Percentiles rank a stretch among this genome's conserved stretches.
Evolutionary conservation across 371 early-diverging fungal genomes (phyloP).

Genomic region (Mortierella sp.): DNA sequence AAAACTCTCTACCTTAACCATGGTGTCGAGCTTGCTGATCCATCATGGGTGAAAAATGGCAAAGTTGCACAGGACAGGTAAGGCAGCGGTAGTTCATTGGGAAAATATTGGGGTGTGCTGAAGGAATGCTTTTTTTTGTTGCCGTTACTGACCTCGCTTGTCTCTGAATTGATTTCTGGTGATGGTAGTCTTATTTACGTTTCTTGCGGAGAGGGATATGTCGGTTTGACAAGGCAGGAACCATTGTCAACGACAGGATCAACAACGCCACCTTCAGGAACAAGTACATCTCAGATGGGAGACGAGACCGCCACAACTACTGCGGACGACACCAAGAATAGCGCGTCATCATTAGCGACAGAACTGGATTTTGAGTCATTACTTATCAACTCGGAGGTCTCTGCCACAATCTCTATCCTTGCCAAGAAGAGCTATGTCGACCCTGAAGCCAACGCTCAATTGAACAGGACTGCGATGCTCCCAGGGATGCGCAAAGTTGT

Average conservation of each 20-base stretch:
- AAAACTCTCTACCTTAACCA: slow-evolving; percentile 47
- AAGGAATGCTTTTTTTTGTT: not conserved
- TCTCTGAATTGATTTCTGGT: not conserved
- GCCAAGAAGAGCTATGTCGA: slow-evolving; percentile 60
- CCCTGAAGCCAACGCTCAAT: slow-evolving; percentile 59
- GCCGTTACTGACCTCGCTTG: not conserved
- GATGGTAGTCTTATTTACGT: slow-evolving; percentile 39
- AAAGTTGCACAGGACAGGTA: slow-evolving; percentile 55
- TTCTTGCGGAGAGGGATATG: slow-evolving; percentile 49
- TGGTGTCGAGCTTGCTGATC: slow-evolving; percentile 46
- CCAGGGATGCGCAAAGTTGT: slow-evolving; percentile 59
- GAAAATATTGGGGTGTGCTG: no score
- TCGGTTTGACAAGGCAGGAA: slow-evolving; percentile 32
- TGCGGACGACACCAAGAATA: not conserved
- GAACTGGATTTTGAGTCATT: slow-evolving; percentile 15
- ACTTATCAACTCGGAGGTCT: slow-evolving; percentile 23
- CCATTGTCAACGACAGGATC: not conserved
- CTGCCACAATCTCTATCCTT: slow-evolving; percentile 56
- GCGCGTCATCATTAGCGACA: not conserved
- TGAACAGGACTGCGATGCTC: slow-evolving; percentile 57
- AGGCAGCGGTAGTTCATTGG: not conserved
- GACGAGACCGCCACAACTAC: not conserved
- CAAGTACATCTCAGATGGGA: not conserved
- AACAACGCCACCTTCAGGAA: not conserved
- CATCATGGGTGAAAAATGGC: slow-evolving; percentile 27